Evolutionary conservation across 805 yeast species (phyloP).

Genomic region (Suhomyces emberorum): DNA sequence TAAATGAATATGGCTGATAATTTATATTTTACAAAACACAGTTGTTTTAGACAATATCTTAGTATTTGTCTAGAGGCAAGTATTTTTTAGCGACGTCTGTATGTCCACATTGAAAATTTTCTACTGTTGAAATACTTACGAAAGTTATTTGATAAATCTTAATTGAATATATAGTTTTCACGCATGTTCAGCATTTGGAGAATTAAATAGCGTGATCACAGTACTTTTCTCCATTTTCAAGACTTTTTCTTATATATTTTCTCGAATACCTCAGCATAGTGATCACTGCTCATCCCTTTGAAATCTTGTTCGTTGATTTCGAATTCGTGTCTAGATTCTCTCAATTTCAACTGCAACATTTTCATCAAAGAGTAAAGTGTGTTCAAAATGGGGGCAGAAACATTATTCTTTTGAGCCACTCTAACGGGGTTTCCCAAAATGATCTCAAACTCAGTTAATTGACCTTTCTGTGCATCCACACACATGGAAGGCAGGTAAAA

Average conservation of each 20-base stretch:
- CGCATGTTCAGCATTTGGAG: too few species aligned
- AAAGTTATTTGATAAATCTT: too few species aligned
- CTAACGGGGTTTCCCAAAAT: conserved; percentile 39
- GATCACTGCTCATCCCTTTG: conserved; percentile 15
- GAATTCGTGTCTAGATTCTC: conserved; percentile 51
- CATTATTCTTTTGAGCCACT: conserved; percentile 37
- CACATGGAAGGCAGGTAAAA: conserved; percentile 43
- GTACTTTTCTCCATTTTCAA: conserved; percentile 10
- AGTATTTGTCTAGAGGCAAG: too few species aligned
- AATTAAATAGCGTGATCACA: too few species aligned
- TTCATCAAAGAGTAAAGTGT: conserved; percentile 57
- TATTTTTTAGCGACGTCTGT: too few species aligned
- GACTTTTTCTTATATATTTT: too few species aligned
- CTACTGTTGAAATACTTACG: too few species aligned
- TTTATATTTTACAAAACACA: too few species aligned
- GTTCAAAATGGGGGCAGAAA: conserved; percentile 55
- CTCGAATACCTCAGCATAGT: conserved; percentile 7
- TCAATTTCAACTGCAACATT: conserved; percentile 58
- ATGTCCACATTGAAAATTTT: too few species aligned
- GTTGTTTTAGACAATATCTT: too few species aligned
- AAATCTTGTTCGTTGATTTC: conserved; percentile 23
- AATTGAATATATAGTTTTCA: too few species aligned
- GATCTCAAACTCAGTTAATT: conserved; percentile 38
- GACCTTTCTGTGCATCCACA: conserved; percentile 35
- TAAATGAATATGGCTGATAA: too few species aligned